Evolutionary conservation across 345 rosid species (phyloP), one percentile per base, ranked within the genome.

Genomic region (Eucalyptus pumila): DNA sequence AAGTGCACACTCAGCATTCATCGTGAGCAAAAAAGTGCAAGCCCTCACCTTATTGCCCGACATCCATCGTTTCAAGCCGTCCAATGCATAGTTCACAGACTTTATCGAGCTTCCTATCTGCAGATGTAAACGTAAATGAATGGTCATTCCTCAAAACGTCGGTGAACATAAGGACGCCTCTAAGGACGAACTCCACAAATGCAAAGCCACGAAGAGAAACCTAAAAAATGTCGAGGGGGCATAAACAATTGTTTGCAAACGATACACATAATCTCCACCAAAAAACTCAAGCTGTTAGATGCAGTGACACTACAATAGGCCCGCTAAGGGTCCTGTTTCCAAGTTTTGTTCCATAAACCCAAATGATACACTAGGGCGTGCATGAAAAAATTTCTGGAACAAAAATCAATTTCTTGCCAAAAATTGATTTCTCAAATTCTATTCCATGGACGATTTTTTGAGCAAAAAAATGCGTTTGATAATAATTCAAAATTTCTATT

Each of bases 101-200:
- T 96, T 96, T n/a, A 69, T 90, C 86, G 89, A 16, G 7, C 91
- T 87, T 49, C 96, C 96, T 50, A 96, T 88, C 97, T 96, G 95
- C 92, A 90, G 58, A 86, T 65, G 45, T 6, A 60, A 44, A 15
- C 44, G 47, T 12, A 30, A 86, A 49, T 11, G 11, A 9, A 48
- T 6, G 34, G 24, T 85, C 50, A 47, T 85, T 47, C 54, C 54
- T 85, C 56, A 69, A 34, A 14, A 49, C 4, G 37, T 16, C 30
- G 14, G 87, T 86, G 10, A 86, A 86, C 58, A 49, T 50, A 34
- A 34, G 4, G 44, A 86, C 19, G 32, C 21, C 34, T 85, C 16
- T 13, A 15, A 48, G 34, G 56, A 50, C 24, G 19, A 49, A 49
- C 52, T 26, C 12, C 32, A 30, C 40, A 86, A 37, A 85, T 37